Evolutionary conservation across 2,329 filamentous ascomycete genomes (phyloP), one percentile per base, ranked within the genome.

Genomic region (Teratosphaeria viscida): DNA sequence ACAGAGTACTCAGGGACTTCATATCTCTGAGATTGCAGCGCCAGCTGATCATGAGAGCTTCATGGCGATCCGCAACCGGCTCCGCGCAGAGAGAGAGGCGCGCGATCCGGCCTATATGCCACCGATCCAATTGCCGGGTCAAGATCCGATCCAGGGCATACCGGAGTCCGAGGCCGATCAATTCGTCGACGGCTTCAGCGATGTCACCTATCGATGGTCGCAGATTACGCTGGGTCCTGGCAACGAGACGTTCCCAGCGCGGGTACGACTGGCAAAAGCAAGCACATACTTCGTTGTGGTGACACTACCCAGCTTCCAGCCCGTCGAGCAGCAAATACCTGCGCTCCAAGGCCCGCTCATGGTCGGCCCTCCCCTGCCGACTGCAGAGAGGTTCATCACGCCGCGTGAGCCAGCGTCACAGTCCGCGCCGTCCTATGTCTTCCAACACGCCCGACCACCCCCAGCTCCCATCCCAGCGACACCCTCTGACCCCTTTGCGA

Each of bases 71-170:
- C 74, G 77, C 49, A 75, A 72, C 55, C 71, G 75, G 16, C 67
- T 82, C 55, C 72, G 77, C 43, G 73, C 76, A 43, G 79, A 81
- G 62, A 68, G 76, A 55, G 76, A 78, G 49, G 69, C 72, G 34
- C 73, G 76, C 43, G 78, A 81, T 59, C 78, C 79, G 14, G 68
- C 77, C 32, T 80, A 78, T 62, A 75, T 81, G 68, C 75, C 79
- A 27, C 78, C 79, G 5, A 81, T 81, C 27, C 61, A 71, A n/a
- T 74, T 74, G 16, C 71, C 72, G 11, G 67, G 75, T 4, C 72
- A 77, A 47, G 76, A 79, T 63, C 74, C 75, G 11, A 67, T 79
- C 54, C 70, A 74, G 16, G 68, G 70, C 27, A 68, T 79, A 8
- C 64, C 66, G 2, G 75, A 78, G 52, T 68, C 68, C 4, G 76